These are phyloP conservation scores for Calonectria crousiana DNA, from an alignment of 2,329 filamentous ascomycete species.

Conservation along the genomic window DNA sequence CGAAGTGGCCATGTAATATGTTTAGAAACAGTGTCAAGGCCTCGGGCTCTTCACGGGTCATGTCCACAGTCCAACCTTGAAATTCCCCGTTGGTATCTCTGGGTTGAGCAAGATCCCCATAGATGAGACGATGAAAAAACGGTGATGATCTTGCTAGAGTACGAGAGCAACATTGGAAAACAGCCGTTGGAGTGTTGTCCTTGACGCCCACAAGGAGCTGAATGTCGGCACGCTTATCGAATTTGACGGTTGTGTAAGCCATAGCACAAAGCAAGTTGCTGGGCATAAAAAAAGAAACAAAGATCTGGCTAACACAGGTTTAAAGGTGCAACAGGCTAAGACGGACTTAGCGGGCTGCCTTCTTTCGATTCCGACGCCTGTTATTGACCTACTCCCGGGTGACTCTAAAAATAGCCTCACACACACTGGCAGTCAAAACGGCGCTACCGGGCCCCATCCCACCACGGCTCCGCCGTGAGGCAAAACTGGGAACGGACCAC, in stretches of 20 bases:
- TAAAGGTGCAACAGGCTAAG: background rate
- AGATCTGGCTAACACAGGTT: background rate
- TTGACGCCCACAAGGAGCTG: background rate
- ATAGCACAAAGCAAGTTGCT: background rate
- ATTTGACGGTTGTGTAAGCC: conserved; percentile 9
- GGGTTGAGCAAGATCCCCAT: conserved; percentile 39
- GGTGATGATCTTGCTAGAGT: conserved; percentile 39
- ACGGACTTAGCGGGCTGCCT: background rate
- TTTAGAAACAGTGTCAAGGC: conserved; percentile 43
- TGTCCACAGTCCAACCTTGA: conserved; percentile 37
- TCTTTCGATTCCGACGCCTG: background rate
- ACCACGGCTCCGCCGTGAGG: background rate
- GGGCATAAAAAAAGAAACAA: background rate
- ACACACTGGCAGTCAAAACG: background rate
- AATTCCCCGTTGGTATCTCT: background rate
- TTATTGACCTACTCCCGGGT: background rate
- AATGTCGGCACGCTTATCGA: conserved; percentile 13
- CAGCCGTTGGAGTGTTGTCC: background rate
- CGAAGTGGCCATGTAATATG: conserved; percentile 46
- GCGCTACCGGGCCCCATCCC: background rate
- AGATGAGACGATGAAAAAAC: conserved; percentile 42
- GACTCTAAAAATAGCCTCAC: background rate
- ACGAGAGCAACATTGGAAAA: conserved; percentile 43
- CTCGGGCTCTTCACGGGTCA: conserved; percentile 47
- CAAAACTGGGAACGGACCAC: conserved; percentile 1